phyloP scores from a whole-genome alignment of 2,329 filamentous ascomycete genomes.

The Colletotrichum simmondsii region DNA sequence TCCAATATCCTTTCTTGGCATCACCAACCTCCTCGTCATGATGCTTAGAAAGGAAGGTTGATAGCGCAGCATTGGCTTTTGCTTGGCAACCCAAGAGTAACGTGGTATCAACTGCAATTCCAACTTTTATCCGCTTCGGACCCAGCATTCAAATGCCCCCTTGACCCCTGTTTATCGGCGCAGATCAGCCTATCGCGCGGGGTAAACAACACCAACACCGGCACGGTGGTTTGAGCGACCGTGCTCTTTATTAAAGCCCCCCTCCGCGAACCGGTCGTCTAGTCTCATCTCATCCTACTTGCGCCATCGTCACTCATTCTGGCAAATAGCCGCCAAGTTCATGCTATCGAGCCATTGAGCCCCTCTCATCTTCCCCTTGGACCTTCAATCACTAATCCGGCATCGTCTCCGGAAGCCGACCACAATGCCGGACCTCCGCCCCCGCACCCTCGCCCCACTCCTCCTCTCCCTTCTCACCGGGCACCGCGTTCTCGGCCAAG shows the following conservation, averaged over 20 bases:
- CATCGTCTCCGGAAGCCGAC: background rate
- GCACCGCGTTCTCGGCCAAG: constrained; percentile 27
- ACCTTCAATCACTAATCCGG: background rate
- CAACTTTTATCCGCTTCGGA: background rate
- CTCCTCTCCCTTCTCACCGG: constrained; percentile 32
- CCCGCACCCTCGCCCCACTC: constrained; percentile 17
- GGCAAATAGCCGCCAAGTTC: background rate
- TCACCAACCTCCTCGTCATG: background rate
- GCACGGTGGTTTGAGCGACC: constrained; percentile 1
- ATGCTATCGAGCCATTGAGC: background rate
- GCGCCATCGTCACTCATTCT: background rate
- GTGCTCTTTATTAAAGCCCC: constrained; percentile 14
- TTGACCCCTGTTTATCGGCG: constrained; percentile 26
- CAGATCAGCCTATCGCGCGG: constrained; percentile 28
- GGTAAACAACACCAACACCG: constrained; percentile 16
- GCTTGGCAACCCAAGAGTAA: constrained; percentile 22
- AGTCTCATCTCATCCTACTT: background rate
- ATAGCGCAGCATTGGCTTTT: constrained; percentile 17
- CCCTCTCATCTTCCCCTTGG: background rate
- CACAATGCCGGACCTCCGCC: constrained; percentile 22
- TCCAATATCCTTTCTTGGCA: background rate
- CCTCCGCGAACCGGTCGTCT: background rate
- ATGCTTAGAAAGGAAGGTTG: constrained; percentile 34
- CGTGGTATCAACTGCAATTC: constrained; percentile 7
- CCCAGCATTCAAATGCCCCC: background rate